These are phyloP conservation scores for Amylostereum areolatum DNA, from an alignment of 1,284 basidiomycete species.

Conservation along the genomic window DNA sequence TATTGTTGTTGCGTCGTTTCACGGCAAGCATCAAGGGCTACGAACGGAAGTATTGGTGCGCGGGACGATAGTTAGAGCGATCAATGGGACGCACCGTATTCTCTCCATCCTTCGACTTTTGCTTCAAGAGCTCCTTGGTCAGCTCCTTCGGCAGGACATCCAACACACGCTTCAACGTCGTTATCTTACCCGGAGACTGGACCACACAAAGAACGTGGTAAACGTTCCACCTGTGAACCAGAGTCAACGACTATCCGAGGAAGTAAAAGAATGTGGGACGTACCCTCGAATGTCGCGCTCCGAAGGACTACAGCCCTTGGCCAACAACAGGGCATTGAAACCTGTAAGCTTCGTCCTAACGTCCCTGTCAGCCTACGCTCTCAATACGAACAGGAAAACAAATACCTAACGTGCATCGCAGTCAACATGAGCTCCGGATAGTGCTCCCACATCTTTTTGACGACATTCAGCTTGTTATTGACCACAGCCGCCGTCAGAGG, in stretches of 20 bases:
- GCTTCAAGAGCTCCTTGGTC: constrained; percentile 32
- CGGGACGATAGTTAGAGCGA: too few species aligned
- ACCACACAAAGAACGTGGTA: constrained; percentile 41
- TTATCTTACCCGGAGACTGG: too few species aligned
- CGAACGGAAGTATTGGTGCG: background rate
- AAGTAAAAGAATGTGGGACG: background rate
- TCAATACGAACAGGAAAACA: constrained; percentile 11
- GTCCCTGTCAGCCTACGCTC: too few species aligned
- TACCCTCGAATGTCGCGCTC: constrained; percentile 41
- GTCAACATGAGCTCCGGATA: constrained; percentile 32
- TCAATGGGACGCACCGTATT: constrained; percentile 36
- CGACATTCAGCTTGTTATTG: constrained; percentile 24
- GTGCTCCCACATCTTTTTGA: constrained; percentile 38
- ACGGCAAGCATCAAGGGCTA: constrained; percentile 50
- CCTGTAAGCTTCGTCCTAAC: constrained; percentile 41
- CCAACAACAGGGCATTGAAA: constrained; percentile 36
- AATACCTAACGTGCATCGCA: constrained; percentile 35
- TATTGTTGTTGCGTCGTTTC: constrained; percentile 19
- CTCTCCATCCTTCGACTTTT: constrained; percentile 35
- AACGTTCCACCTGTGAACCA: constrained; percentile 57
- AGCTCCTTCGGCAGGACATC: constrained; percentile 43
- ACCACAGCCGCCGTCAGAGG: constrained; percentile 38
- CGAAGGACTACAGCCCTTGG: constrained; percentile 36
- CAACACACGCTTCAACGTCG: constrained; percentile 30
- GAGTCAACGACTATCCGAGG: too few species aligned